Base-by-base conservation (phyloP, 139 green algal species). In the Micractinium conductrix region DNA sequence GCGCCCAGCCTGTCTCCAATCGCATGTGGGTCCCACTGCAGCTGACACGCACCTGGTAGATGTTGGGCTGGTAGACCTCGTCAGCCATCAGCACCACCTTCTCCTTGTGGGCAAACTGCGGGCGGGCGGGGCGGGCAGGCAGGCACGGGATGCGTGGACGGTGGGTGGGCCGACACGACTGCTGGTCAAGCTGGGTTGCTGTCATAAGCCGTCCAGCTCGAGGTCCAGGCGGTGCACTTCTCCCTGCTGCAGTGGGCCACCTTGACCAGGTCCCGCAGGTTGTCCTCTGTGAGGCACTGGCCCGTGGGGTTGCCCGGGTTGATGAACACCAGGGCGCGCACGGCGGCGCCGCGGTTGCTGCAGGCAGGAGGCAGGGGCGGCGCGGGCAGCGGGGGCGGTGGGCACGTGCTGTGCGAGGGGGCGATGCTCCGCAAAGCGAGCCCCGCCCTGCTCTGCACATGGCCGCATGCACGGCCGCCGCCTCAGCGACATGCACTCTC, bases 241-340 rank as follows among this genome's bases (percentile, higher is more conserved):
- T n/a, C n/a, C n/a, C n/a, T n/a, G n/a, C n/a, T n/a, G n/a, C n/a
- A n/a, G n/a, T n/a, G n/a, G n/a, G n/a, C n/a, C 79, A 97, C 94
- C 88, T 98, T 98, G 74, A 99, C 96, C 90, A 99, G 94, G 74
- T 99, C 96, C 0, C 78, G 71, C 89, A 95, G 91, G 90, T 98
- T 96, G n/a, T 91, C 91, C 50, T 90, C 78, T 26, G 82, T 90
- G 65, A 98, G 91, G 95, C 92, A 89, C 93, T 93, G 88, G 28
- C 93, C 95, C n/a, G 96, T 99, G 63, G 97, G 97, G 90, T 99
- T 99, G 82, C 97, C 97, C 0, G 97, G 97, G 90, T 99, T 99
- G 89, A 99, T 99, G 35, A 99, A 93, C 69, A 98, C 96, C 75
- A 99, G 71, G 43, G 81, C 95, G 4, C 96, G 87, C 48, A 95